A percentile compares a stretch with the other conserved stretches of the same genome.
Conservation (phyloP, 2,329 filamentous ascomycete species). For the Coniochaeta prunicola region DNA sequence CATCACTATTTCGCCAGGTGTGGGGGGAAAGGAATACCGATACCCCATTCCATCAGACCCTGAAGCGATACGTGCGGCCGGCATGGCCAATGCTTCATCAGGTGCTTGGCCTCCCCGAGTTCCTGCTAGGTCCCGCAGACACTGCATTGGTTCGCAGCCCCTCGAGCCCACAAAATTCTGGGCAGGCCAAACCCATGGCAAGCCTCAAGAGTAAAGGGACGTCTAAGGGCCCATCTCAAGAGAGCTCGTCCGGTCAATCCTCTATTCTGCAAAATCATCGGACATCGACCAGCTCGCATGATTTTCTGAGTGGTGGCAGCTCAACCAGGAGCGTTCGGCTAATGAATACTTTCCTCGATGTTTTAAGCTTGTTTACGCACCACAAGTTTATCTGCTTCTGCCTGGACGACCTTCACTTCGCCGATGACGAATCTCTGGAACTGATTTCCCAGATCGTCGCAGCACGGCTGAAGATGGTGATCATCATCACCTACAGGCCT, state of each 20-base stretch:
- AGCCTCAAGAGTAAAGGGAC: neutral
- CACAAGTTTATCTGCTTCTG: constrained; percentile 86
- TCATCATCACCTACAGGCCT: constrained; percentile 70
- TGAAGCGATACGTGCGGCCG: constrained; percentile 56
- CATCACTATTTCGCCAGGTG: constrained; percentile 59
- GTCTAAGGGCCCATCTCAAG: neutral
- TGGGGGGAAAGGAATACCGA: constrained; percentile 61
- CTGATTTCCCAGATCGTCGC: constrained; percentile 74
- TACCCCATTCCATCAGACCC: constrained; percentile 52
- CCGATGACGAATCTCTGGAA: constrained; percentile 80
- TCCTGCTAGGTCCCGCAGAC: constrained; percentile 51
- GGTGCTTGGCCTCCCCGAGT: constrained; percentile 59
- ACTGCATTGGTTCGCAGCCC: constrained; percentile 24
- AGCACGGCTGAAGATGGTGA: constrained; percentile 71
- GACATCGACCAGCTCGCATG: constrained; percentile 45
- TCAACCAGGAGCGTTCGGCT: constrained; percentile 64
- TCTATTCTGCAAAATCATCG: constrained; percentile 21
- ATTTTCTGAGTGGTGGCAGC: constrained; percentile 50
- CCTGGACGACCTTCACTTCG: constrained; percentile 84
- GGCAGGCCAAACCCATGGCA: neutral
- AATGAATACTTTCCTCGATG: constrained; percentile 82
- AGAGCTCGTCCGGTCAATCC: neutral
- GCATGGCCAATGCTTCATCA: constrained; percentile 59
- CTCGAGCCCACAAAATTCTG: constrained; percentile 23
- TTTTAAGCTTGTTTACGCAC: constrained; percentile 71